phyloP scores from a whole-genome alignment of 2,329 filamentous ascomycete genomes.

The Cytospora leucostoma region DNA sequence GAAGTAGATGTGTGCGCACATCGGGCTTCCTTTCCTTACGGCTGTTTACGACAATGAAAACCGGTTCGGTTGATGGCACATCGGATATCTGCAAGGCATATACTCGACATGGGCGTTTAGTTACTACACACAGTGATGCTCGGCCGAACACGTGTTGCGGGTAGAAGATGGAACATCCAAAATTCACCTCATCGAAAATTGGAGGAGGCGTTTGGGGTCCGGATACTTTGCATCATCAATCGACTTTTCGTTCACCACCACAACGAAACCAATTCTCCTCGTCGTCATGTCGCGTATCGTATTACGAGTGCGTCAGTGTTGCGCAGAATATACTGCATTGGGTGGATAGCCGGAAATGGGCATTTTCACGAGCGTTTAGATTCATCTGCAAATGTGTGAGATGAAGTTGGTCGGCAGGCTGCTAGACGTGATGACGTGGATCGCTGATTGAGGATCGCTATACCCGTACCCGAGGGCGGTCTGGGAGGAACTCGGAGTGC shows the following conservation, averaged over 20 bases:
- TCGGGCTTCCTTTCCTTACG: slow-evolving; percentile 47
- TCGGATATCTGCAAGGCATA: slow-evolving; percentile 60
- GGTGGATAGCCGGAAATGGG: slow-evolving; percentile 60
- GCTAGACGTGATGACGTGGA: slow-evolving; percentile 62
- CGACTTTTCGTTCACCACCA: slow-evolving; percentile 36
- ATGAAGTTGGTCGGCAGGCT: slow-evolving; percentile 22
- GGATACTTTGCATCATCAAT: slow-evolving; percentile 74
- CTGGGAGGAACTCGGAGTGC: slow-evolving; percentile 40
- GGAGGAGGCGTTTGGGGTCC: slow-evolving; percentile 72
- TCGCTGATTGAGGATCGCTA: slow-evolving; percentile 64
- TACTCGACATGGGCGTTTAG: slow-evolving; percentile 53
- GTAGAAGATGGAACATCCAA: slow-evolving; percentile 71
- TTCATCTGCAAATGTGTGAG: slow-evolving; percentile 23
- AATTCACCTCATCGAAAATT: slow-evolving; percentile 58
- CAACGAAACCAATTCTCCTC: slow-evolving; percentile 39
- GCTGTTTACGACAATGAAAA: slow-evolving; percentile 53
- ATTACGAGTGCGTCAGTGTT: slow-evolving; percentile 45
- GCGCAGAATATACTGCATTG: slow-evolving; percentile 48
- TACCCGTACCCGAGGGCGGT: slow-evolving; percentile 55
- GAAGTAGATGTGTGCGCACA: slow-evolving; percentile 75
- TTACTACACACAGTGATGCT: slow-evolving; percentile 36
- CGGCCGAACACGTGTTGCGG: slow-evolving; percentile 51
- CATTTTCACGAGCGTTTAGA: slow-evolving; percentile 57
- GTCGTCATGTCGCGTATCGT: slow-evolving; percentile 48
- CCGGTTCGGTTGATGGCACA: slow-evolving; percentile 44